Evolutionary conservation across 352 stramenopile genomes (phyloP).

Genomic region (Pythium phragmiticola): DNA sequence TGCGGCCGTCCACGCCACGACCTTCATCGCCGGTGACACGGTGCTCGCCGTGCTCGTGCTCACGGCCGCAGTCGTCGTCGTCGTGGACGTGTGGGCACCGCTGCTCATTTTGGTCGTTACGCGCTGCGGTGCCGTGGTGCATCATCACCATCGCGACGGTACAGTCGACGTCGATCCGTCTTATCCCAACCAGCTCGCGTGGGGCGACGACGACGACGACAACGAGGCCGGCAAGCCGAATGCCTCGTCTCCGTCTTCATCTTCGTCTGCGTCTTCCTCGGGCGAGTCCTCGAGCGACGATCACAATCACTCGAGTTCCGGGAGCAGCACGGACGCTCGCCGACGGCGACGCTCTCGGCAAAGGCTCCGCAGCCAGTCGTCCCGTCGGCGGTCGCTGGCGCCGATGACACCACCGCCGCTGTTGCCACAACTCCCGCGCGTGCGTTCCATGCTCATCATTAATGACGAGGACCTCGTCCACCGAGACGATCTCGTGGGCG

Average conservation of each 20-base stretch:
- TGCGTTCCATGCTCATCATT: constrained; percentile 25
- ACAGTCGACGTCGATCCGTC: constrained; percentile 59
- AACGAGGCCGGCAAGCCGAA: constrained; percentile 9
- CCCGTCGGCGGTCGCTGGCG: constrained; percentile 11
- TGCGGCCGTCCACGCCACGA: constrained; percentile 53
- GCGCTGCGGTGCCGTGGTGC: constrained; percentile 48
- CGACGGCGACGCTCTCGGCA: constrained; percentile 2
- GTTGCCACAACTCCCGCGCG: constrained; percentile 12
- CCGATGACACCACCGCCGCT: neutral
- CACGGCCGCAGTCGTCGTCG: constrained; percentile 43
- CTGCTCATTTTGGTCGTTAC: constrained; percentile 68
- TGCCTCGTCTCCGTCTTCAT: neutral
- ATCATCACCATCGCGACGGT: constrained; percentile 55
- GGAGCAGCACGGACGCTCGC: constrained; percentile 5
- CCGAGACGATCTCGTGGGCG: neutral
- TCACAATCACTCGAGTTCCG: constrained; percentile 20
- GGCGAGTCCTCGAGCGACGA: constrained; percentile 23
- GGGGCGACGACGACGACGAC: constrained; percentile 43
- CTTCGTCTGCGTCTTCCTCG: constrained; percentile 21
- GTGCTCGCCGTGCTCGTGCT: constrained; percentile 43
- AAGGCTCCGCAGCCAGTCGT: constrained; percentile 7
- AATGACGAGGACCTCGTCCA: constrained; percentile 21
- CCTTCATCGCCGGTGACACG: constrained; percentile 44
- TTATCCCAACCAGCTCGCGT: constrained; percentile 67
- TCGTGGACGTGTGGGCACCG: constrained; percentile 66